phyloP scores from a whole-genome alignment of 2,329 filamentous ascomycete species.

The Escovopsis weberi region DNA sequence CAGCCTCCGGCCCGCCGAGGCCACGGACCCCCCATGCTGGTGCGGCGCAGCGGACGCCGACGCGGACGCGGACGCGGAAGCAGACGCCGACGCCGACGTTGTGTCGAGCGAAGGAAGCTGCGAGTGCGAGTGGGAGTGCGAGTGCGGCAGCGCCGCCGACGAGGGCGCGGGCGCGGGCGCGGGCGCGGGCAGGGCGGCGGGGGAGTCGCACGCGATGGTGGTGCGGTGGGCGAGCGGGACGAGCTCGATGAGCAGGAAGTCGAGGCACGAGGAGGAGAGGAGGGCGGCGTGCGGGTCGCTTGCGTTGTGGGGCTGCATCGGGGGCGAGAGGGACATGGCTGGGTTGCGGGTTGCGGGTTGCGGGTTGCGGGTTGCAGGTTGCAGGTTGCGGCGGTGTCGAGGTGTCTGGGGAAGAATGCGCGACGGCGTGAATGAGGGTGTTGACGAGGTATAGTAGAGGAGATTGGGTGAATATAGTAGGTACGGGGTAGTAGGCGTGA shows the following conservation, averaged over 20 bases:
- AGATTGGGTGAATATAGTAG: no score
- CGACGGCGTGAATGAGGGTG: no score
- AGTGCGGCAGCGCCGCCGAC: neutral
- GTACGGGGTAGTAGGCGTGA: no score
- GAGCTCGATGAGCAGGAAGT: conserved; percentile 91
- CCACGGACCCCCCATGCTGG: neutral
- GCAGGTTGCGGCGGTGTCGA: neutral
- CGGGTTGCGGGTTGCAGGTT: neutral
- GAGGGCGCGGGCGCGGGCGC: no score
- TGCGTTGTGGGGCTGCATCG: conserved; percentile 53
- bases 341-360: neutral
- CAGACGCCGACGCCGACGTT: conserved; percentile 3
- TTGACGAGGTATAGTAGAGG: no score
- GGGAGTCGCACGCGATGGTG: conserved; percentile 52
- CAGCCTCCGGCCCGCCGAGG: conserved; percentile 11
- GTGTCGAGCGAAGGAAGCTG: neutral
- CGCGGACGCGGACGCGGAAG: conserved; percentile 6
- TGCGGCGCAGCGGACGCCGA: conserved; percentile 3
- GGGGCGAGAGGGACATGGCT: conserved; percentile 58
- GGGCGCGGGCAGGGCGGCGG: conserved; percentile 14
- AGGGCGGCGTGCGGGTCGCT: conserved; percentile 63
- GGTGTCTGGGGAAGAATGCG: neutral
- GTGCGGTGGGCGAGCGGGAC: conserved; percentile 88
- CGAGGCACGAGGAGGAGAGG: conserved; percentile 72
- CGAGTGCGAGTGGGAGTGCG: conserved; percentile 9